phyloP scores from a whole-genome alignment of 2,329 filamentous ascomycete species.

The Botrytis deweyae region DNA sequence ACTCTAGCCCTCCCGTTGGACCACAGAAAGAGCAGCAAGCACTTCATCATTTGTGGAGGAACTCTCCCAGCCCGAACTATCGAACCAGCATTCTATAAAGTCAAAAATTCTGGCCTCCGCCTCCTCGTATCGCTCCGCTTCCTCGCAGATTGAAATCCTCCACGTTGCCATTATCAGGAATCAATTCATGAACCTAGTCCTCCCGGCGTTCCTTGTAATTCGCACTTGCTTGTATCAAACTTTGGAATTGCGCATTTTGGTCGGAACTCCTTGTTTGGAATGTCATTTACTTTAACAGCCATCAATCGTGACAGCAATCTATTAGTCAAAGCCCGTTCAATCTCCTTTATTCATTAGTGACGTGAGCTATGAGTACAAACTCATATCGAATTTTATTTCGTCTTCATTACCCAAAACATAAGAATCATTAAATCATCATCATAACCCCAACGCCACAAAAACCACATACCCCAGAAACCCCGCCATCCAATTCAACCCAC shows the following conservation, averaged over 20 bases:
- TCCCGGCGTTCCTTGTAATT: background rate
- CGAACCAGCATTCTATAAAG: no score
- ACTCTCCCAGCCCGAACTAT: background rate
- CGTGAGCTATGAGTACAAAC: background rate
- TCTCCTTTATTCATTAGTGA: no score
- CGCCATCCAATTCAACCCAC: background rate
- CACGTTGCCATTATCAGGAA: background rate
- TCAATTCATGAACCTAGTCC: background rate
- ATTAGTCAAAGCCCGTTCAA: accelerated
- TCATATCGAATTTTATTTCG: background rate
- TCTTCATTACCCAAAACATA: background rate
- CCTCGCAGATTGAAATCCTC: no score
- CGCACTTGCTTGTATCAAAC: background rate
- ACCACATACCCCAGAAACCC: background rate
- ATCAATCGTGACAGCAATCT: background rate
- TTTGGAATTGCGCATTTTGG: no score
- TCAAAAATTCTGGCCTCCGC: background rate
- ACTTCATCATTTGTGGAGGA: background rate
- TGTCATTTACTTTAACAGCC: background rate
- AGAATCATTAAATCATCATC: background rate
- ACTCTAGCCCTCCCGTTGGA: background rate
- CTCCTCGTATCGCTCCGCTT: background rate
- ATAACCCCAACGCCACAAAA: constrained; percentile 5
- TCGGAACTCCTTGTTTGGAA: no score
- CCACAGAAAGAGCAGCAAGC: background rate